Base-by-base conservation (phyloP, 768 basidiomycete genomes). In the Lentinula raphanica region DNA sequence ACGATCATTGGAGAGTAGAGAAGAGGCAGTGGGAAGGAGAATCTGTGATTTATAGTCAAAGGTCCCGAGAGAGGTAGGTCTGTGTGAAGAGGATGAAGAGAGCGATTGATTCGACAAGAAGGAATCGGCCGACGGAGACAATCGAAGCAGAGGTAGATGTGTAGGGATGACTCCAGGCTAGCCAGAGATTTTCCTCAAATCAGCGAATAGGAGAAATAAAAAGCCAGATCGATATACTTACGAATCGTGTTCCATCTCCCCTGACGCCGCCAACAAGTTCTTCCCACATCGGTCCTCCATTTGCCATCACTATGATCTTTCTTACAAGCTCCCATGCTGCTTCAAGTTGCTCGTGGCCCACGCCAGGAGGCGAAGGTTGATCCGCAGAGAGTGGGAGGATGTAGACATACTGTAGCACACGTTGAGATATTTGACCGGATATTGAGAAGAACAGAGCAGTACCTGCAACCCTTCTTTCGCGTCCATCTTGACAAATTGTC, bases 401-500 rank as follows among this genome's bases (percentile, higher is more conserved):
- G 23, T 56, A 56, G 8, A 56, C 54, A 19, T 56, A 56, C 73
- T 62, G 44, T 19, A 31, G 36, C 13, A 25, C 4, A 49, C 25
- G 7, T 28, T 36, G 5, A 38, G 39, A 49, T 32, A 80, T 76
- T 36, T 90, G 86, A 68, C 96, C 93, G 7, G 86, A 78, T 27
- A 82, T 80, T 5, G 98, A 80, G 56, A 86, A 85, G 5, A 97
- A 5, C 19, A 11, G 23, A 9, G 94, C 23, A 95, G 89, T 63
- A 98, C 98, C 71, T 99, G 94, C 51, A 99, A 73, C 0, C 95
- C 96, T 65, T 95, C 92, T 66, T 90, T 88, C 0, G 95, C 90
- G 64, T 97, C 96, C 80, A 92, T 84, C 72, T 88, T 91, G 27
- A 90, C 90, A 68, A 98, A 97, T 59, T 88, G 90, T 35, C 93